phyloP scores from a whole-genome alignment of 805 yeast species.

The Wickerhamomyces hampshirensis region DNA sequence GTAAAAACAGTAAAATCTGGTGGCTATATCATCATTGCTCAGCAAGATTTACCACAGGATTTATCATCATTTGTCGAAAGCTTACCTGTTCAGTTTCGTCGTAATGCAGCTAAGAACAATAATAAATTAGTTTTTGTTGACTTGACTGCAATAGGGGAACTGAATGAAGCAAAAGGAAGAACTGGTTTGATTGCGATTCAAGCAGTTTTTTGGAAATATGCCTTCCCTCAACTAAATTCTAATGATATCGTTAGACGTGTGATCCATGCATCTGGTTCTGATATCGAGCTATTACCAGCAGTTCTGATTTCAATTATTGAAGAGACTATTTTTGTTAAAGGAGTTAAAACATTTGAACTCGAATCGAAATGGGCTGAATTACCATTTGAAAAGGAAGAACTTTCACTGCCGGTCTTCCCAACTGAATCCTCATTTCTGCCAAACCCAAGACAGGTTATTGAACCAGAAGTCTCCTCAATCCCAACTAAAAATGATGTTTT shows the following conservation, averaged over 20 bases:
- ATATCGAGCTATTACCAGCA: conserved; percentile 72
- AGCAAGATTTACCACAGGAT: conserved; percentile 33
- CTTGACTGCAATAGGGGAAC: conserved; percentile 55
- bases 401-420: conserved; percentile 47
- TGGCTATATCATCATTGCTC: conserved; percentile 48
- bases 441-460: conserved; percentile 46
- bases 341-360: conserved; percentile 33
- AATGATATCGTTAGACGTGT: conserved; percentile 71
- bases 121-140: conserved; percentile 57
- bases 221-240: conserved; percentile 52
- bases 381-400: conserved; percentile 30
- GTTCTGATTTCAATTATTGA: conserved; percentile 63
- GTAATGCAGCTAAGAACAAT: conserved; percentile 45
- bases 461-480: conserved; percentile 37
- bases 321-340: conserved; percentile 42
- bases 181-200: conserved; percentile 71
- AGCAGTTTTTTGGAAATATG: conserved; percentile 72
- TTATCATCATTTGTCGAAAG: conserved; percentile 43
- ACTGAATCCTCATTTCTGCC: conserved; percentile 62
- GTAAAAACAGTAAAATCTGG: conserved; percentile 51
- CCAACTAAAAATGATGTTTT: conserved; percentile 47
- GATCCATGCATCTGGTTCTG: conserved; percentile 76
- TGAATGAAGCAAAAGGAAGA: conserved; percentile 71
- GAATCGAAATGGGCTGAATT: conserved; percentile 24
- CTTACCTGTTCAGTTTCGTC: conserved; percentile 51